phyloP scores from a whole-genome alignment of 2,329 filamentous ascomycete species.

The Scedosporium aurantiacum region DNA sequence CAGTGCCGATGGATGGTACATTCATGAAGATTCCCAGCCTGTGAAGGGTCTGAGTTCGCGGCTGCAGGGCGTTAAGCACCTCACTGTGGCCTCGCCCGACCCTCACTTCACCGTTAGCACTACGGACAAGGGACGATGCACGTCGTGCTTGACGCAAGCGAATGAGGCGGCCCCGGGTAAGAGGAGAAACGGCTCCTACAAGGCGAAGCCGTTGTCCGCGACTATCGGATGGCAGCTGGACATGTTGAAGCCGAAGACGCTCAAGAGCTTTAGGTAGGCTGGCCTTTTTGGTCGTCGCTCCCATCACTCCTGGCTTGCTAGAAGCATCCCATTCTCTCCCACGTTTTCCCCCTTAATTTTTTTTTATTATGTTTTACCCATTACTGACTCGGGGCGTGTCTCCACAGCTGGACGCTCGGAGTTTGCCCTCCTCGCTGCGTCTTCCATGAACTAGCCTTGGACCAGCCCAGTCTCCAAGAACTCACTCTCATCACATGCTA shows the following conservation, averaged over 20 bases:
- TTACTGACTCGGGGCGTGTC: no score
- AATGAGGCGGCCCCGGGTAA: neutral
- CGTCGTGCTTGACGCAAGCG: neutral
- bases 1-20: neutral
- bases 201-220: neutral
- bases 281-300: neutral
- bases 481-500: conserved; percentile 1
- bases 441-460: neutral
- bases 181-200: neutral
- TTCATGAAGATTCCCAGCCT: neutral
- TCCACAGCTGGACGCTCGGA: neutral
- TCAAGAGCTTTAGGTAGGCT: conserved; percentile 4
- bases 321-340: neutral
- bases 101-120: neutral
- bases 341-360: neutral
- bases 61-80: neutral
- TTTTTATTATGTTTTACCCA: neutral
- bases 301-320: neutral
- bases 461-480: conserved; percentile 1
- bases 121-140: neutral
- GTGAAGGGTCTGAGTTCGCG: neutral
- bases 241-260: neutral
- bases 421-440: neutral
- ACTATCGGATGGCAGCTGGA: neutral
- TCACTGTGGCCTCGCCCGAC: neutral